Evolutionary conservation across 352 stramenopile species (phyloP).

Genomic region (Pythium grandisporangium): DNA sequence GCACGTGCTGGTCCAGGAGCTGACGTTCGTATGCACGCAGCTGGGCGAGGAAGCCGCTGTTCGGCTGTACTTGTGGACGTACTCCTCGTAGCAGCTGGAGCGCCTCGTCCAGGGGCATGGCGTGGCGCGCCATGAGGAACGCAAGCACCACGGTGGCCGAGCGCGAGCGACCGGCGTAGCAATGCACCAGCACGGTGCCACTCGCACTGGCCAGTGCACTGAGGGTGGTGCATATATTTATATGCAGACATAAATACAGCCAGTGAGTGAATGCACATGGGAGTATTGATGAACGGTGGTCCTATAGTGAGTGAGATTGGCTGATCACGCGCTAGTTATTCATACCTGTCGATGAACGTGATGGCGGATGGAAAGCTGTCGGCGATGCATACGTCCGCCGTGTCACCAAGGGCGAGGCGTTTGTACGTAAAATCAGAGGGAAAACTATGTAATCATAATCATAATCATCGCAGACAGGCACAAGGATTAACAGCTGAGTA

Average conservation of each 20-base stretch:
- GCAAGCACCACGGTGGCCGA: conserved; percentile 60
- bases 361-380: conserved; percentile 33
- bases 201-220: conserved; percentile 28
- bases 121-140: conserved; percentile 36
- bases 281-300: background rate
- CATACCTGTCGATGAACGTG: conserved; percentile 54
- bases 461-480: background rate
- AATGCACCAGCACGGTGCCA: conserved; percentile 69
- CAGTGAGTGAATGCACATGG: background rate
- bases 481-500: too few relatives aligned
- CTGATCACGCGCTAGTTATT: too few relatives aligned
- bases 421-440: conserved; percentile 41
- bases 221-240: background rate
- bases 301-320: too few relatives aligned
- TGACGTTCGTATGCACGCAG: conserved; percentile 29
- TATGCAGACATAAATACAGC: too few relatives aligned
- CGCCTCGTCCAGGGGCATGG: conserved; percentile 27
- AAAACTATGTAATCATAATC: conserved; percentile 17
- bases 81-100: conserved; percentile 26
- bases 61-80: conserved; percentile 52
- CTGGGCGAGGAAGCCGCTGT: conserved; percentile 51
- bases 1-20: too few relatives aligned
- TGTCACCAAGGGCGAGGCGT: conserved; percentile 40
- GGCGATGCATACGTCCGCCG: conserved; percentile 24
- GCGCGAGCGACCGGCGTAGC: conserved; percentile 56